Evolutionary conservation across 306 rosid genomes (phyloP), one percentile per base, ranked within the genome.

Genomic region (Cicer judaicum): DNA sequence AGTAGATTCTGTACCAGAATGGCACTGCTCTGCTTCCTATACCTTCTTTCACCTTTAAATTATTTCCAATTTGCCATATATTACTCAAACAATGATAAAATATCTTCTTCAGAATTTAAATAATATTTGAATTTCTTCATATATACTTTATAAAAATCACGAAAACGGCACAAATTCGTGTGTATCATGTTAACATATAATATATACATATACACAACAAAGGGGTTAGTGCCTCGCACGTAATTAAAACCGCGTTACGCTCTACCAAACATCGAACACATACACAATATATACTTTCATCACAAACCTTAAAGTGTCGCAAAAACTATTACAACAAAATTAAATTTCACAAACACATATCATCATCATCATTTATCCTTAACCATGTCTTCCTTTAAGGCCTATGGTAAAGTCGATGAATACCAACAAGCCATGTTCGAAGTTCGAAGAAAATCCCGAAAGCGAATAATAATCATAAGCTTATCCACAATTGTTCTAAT

Each of bases 371-470:
- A 62, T n/a, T 7, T n/a, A 40, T 5, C 42, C 44, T 21, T 36
- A 46, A 52, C 48, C 78, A 87, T 85, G 92, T 81, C 87, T 78
- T 52, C 80, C 44, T 72, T 83, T 16, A 78, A 75, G 65, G 10
- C 84, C 40, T 88, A 89, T 2, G 88, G 85, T 42, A 92, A 85
- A 79, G 74, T 89, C 2, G 80, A 85, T 52, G 96, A 88, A 70
- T 7, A 67, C 7, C 84, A 79, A 6, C 96, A 83, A 29, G 81
- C 80, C 43, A 72, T 39, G 82, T 80, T 85, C 5, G 86, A 85
- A 0, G 78, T 83, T 59, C 81, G 57, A 3, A 63, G 89, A 42
- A 80, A 79, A 46, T 85, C 81, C 2, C 70, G 88, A 19, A 89
- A 59, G 81, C 44, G 93, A 79, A 66, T 89, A 10, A 65, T 64